Conservation (phyloP, 805 yeast genomes). For the Saccharomycopsis guyanensis region DNA sequence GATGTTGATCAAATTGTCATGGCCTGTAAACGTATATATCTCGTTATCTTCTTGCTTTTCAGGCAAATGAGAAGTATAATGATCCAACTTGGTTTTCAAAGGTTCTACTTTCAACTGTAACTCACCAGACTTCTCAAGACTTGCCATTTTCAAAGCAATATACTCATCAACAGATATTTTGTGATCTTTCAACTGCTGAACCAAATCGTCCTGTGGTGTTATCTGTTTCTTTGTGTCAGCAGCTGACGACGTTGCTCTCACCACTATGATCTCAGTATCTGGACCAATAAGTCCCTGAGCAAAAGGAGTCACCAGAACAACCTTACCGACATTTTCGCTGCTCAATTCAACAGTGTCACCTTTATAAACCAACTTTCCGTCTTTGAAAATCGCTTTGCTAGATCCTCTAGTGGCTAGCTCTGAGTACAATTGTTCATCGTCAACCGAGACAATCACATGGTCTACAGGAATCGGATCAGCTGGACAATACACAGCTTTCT, state of each 20-base stretch:
- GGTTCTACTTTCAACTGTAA: neutral
- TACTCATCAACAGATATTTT: conserved; percentile 1
- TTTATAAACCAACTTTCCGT: conserved; percentile 28
- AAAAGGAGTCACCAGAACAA: conserved; percentile 63
- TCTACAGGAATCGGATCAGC: conserved; percentile 6
- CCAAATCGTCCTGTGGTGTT: neutral
- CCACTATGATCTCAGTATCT: conserved; percentile 45
- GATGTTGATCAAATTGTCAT: conserved; percentile 44
- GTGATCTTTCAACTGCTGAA: neutral
- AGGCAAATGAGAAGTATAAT: conserved; percentile 11
- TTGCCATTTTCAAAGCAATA: conserved; percentile 21
- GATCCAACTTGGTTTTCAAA: neutral
- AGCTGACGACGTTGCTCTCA: no score
- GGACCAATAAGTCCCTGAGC: conserved; percentile 52
- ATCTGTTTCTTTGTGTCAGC: no score
- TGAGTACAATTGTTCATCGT: conserved; percentile 21
- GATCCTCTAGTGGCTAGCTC: conserved; percentile 13
- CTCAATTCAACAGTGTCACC: conserved; percentile 37
- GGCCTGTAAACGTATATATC: conserved; percentile 38
- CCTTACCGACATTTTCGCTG: conserved; percentile 39
- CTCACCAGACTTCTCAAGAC: conserved; percentile 9
- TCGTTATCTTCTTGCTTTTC: conserved; percentile 37
- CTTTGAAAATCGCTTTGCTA: conserved; percentile 22
- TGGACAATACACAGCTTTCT: conserved; percentile 2
- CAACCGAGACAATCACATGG: conserved; percentile 23